A percentile compares a stretch with the other conserved stretches of the same genome.
phyloP scores from a whole-genome alignment of 2,329 filamentous ascomycete genomes.

The Blastomyces gilchristii region DNA sequence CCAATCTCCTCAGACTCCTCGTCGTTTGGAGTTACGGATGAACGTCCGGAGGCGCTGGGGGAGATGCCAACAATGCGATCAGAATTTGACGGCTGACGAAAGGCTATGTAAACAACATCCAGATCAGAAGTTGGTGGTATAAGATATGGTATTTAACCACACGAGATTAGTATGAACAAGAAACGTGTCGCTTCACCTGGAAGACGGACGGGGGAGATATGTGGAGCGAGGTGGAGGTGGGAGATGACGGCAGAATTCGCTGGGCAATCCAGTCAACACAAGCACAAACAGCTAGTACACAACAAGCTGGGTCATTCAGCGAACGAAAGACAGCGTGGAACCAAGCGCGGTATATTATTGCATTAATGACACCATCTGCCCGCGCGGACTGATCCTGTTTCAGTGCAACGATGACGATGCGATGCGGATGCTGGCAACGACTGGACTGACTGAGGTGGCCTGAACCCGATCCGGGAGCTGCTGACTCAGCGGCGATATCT shows the following conservation, averaged over 20 bases:
- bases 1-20: not conserved
- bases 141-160: not conserved
- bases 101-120: not conserved
- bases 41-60: no score
- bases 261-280: no score
- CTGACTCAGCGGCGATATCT: not conserved
- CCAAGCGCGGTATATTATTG: not conserved
- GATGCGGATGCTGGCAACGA: not conserved
- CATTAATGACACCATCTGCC: not conserved
- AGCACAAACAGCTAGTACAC: not conserved
- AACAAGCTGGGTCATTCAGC: not conserved
- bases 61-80: not conserved
- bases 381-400: not conserved
- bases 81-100: not conserved
- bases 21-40: no score
- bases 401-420: not conserved
- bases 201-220: not conserved
- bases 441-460: not conserved
- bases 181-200: not conserved
- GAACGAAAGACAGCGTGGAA: not conserved
- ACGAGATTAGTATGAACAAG: not conserved
- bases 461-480: not conserved
- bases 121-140: not conserved
- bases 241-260: not conserved
- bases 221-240: not conserved